Evolutionary conservation across 208 protist species (phyloP).

Genomic region (Vickermania spadyakhi): DNA sequence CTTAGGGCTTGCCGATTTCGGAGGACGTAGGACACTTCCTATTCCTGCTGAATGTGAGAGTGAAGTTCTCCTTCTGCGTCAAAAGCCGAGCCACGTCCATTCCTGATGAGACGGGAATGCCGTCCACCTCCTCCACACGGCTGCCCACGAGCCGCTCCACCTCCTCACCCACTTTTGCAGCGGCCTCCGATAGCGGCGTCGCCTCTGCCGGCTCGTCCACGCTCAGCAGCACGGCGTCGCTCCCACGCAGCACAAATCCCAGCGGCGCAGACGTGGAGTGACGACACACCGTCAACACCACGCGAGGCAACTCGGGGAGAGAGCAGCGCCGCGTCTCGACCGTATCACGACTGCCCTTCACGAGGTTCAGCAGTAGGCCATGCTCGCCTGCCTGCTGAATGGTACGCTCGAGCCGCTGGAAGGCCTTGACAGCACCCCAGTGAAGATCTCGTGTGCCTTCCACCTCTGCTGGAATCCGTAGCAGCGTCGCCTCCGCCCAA

Average conservation of each 20-base stretch:
- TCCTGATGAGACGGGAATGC: background rate
- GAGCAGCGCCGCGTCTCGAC: background rate
- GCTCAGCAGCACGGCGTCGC: background rate
- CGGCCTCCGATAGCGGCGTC: background rate
- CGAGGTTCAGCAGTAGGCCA: slow-evolving; percentile 42
- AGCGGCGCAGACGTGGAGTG: background rate
- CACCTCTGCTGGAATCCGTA: slow-evolving; percentile 22
- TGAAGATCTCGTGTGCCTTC: slow-evolving; percentile 21
- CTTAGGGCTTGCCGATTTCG: too few relatives aligned
- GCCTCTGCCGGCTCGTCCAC: background rate
- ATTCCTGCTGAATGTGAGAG: too few relatives aligned
- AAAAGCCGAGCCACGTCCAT: background rate
- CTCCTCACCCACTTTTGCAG: background rate
- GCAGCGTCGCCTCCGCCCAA: slow-evolving; percentile 9
- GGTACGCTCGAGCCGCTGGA: slow-evolving; percentile 46
- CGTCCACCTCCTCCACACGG: slow-evolving; percentile 1
- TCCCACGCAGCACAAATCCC: background rate
- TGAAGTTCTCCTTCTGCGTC: background rate
- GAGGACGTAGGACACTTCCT: too few relatives aligned
- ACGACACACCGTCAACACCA: background rate
- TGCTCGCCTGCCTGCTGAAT: slow-evolving; percentile 24
- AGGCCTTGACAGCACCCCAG: slow-evolving; percentile 14
- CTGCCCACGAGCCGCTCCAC: background rate
- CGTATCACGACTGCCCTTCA: too few relatives aligned
- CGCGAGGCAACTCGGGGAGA: slow-evolving; percentile 1